Conservation (phyloP, 768 basidiomycete genomes). For the Serendipita sp. region DNA sequence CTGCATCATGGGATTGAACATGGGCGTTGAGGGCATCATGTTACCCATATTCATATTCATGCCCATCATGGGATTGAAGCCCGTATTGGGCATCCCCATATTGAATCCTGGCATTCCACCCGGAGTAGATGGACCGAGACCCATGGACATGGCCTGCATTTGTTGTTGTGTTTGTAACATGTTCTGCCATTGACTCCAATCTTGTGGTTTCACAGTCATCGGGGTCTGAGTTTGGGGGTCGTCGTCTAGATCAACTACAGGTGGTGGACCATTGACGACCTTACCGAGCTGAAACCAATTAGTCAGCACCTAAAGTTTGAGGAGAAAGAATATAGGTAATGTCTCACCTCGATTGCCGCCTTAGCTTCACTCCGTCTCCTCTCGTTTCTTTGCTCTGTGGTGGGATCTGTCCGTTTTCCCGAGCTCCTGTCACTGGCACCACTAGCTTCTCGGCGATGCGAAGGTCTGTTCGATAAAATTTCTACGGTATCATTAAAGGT, state of each 20-base stretch:
- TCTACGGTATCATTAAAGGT: slow-evolving; percentile 13
- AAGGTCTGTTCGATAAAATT: slow-evolving; percentile 1
- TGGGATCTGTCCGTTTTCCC: slow-evolving; percentile 16
- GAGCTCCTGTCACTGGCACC: slow-evolving; percentile 14
- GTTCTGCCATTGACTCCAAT: slow-evolving; percentile 30
- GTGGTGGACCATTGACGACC: slow-evolving; percentile 56
- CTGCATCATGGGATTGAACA: slow-evolving; percentile 10
- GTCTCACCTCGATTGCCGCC: slow-evolving; percentile 71
- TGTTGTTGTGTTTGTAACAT: slow-evolving; percentile 18
- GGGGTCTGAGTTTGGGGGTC: slow-evolving; percentile 15
- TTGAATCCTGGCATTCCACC: slow-evolving; percentile 18
- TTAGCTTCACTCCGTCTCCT: slow-evolving; percentile 69
- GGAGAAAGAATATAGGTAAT: not conserved
- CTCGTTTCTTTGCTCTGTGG: slow-evolving; percentile 48
- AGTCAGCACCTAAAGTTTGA: slow-evolving; percentile 8
- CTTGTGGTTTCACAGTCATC: slow-evolving; percentile 18
- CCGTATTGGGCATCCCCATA: slow-evolving; percentile 22
- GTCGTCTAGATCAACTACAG: slow-evolving; percentile 22
- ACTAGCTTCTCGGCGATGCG: slow-evolving; percentile 8
- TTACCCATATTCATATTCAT: slow-evolving; percentile 17
- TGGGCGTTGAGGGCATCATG: slow-evolving; percentile 23
- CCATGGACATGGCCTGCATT: slow-evolving; percentile 18
- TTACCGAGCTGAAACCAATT: slow-evolving; percentile 54
- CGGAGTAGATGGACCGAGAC: slow-evolving; percentile 14
- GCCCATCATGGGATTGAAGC: slow-evolving; percentile 20